phyloP scores from a whole-genome alignment of 352 stramenopile genomes.

The Globisporangium spinosum region DNA sequence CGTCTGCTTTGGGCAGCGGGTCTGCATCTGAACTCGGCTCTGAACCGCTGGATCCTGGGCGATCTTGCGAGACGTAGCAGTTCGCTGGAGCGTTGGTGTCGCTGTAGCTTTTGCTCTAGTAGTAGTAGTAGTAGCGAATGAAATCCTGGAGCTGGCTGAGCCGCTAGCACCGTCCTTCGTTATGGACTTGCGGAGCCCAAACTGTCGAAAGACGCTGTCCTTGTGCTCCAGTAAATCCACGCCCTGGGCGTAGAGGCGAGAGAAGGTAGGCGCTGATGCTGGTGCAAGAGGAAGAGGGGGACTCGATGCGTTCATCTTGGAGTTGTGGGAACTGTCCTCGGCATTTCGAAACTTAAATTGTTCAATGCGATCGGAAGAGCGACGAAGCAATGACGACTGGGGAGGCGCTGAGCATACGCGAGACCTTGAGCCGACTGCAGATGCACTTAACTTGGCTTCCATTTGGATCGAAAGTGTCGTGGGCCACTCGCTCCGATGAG shows the following conservation, averaged over 20 bases:
- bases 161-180: not conserved
- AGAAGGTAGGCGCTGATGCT: constrained; percentile 29
- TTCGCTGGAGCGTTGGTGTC: not conserved
- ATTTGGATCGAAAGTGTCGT: not conserved
- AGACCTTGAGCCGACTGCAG: not conserved
- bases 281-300: not conserved
- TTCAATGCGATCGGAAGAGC: constrained; percentile 8
- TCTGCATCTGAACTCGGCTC: not conserved
- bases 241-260: constrained; percentile 56
- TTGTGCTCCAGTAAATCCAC: constrained; percentile 55
- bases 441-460: not conserved
- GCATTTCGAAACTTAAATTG: constrained; percentile 7
- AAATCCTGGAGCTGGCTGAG: not conserved
- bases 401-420: not conserved
- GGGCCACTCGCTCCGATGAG: not conserved
- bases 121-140: not conserved
- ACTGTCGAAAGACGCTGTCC: constrained; percentile 53
- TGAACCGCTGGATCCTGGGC: not conserved
- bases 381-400: not conserved
- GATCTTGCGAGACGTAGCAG: constrained; percentile 9
- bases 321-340: not conserved
- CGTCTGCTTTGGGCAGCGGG: not conserved
- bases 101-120: not conserved
- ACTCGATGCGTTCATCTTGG: not conserved
- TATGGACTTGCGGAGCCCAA: constrained; percentile 35